Conservation (phyloP, 1,139 yeast genomes). For the Pichia inconspicua region DNA sequence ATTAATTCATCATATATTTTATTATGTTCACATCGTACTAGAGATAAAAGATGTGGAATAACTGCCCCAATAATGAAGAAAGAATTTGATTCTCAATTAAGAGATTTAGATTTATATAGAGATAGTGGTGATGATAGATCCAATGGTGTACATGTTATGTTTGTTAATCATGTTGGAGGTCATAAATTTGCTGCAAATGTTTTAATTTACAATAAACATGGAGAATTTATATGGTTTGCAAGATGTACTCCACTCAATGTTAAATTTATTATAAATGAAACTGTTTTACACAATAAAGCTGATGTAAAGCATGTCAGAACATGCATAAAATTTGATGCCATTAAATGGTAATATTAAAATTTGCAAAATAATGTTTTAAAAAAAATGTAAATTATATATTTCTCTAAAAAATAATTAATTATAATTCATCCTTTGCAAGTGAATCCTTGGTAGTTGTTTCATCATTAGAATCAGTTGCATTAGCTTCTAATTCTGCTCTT, state of each 20-base stretch:
- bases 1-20: constrained; percentile 52
- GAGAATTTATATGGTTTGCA: constrained; percentile 83
- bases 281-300: constrained; percentile 60
- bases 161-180: constrained; percentile 86
- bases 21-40: constrained; percentile 79
- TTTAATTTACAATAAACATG: constrained; percentile 61
- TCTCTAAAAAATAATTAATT: neutral
- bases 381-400: neutral
- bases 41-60: constrained; percentile 89
- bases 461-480: constrained; percentile 10
- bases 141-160: constrained; percentile 64
- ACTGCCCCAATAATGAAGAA: constrained; percentile 90
- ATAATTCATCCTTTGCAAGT: neutral
- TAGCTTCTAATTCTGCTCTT: constrained; percentile 1
- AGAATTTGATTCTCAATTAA: constrained; percentile 64
- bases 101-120: constrained; percentile 63
- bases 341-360: constrained; percentile 41
- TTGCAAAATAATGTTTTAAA: neutral
- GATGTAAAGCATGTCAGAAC: constrained; percentile 67
- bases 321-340: constrained; percentile 45
- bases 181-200: constrained; percentile 92
- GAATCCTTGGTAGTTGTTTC: constrained; percentile 11
- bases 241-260: constrained; percentile 74
- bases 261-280: constrained; percentile 64
- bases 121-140: constrained; percentile 68